Evolutionary conservation across 495 filamentous ascomycete genomes (phyloP), one percentile per base, ranked within the genome.

Genomic region (Tuber borchii): DNA sequence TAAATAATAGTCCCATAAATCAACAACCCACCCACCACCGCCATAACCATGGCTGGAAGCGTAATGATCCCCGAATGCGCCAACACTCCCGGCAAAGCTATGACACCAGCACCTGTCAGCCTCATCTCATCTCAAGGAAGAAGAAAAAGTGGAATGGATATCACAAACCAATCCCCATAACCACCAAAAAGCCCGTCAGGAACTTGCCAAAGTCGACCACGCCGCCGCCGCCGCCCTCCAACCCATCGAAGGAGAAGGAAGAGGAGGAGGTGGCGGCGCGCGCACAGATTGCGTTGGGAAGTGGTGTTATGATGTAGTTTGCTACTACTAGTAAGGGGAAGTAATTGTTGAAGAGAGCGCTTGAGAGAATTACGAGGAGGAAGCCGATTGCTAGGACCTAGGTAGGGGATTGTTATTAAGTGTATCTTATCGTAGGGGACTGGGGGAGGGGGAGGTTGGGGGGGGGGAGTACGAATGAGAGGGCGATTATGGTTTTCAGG

Each of bases 1-100:
- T 90, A 94, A 83, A 98, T 95, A 83, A 99, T 97, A 22, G 95
- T 98, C 45, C 93, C 93, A 84, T 99, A 99, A 80, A 98, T 98
- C 84, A 99, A 84, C 69, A 97, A 84, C 69, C 95, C 95, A 26
- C 95, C 95, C 71, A 95, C 84, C 78, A 97, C 92, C 42, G 91
- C 94, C 95, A 99, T 98, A 83, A 92, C 85, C 93, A 97, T 97
- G 42, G 95, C 95, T 19, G 92, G 88, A 65, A 91, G 83, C 73
- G 88, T 81, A 78, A 99, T 98, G 65, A 93, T 86, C 70, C 88
- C 89, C 77, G 91, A 92, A 85, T 97, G 95, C 26, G 93, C 94
- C 43, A 99, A 88, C 69, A 97, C 86, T 14, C 89, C 89, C n/a
- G 95, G 95, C n/a, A 99, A 87, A 26, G 96, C 95, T 97, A 77